Evolutionary conservation across 805 yeast genomes (phyloP), one percentile per base, ranked within the genome.

Genomic region (Nakazawaea peltata): DNA sequence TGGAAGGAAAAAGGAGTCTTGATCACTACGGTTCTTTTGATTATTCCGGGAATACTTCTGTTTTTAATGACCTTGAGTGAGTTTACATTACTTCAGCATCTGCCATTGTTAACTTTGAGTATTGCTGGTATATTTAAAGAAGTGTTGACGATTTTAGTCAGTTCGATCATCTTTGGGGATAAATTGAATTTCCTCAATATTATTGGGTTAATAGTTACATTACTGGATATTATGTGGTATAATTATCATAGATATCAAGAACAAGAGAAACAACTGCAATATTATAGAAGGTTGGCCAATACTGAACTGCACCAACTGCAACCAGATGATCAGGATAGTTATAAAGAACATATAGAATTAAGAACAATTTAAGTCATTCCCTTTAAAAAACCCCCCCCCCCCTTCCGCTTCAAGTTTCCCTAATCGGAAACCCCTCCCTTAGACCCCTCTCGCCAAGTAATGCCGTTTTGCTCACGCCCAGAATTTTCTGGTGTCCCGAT

Each of bases 51-150:
- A 0, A 42, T 83, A 2, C 59, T 84, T 26, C 97, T 95, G 2
- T 88, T 88, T 50, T 70, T 82, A 52, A 81, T 92, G 90, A 90
- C 96, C 0, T 58, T 86, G 2, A 75, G 84, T 46, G 98, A 90
- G 55, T 88, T 84, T 59, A 77, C 82, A 38, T 73, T 92, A 6
- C 67, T 92, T 34, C 80, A 82, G 37, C 74, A 79, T 28, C 83
- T 96, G 0, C 82, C 85, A 37, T 86, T 92, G 11, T 66, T 88
- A 30, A 88, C 98, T 0, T 59, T 92, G 21, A 79, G 94, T 5
- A 74, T 92, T 28, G 94, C 94, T 0, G 98, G 98, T 1, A 83
- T 92, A 13, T 83, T 90, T 54, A 92, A 92, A 53, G 98, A 92
- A 54, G 65, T 92, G 12, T 62, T 88, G 31, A 92, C 98, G 0